A percentile compares a stretch with the other conserved stretches of the same genome.
Conservation (phyloP, 78 protist species). For the Cavenderia fasciculata region DNA sequence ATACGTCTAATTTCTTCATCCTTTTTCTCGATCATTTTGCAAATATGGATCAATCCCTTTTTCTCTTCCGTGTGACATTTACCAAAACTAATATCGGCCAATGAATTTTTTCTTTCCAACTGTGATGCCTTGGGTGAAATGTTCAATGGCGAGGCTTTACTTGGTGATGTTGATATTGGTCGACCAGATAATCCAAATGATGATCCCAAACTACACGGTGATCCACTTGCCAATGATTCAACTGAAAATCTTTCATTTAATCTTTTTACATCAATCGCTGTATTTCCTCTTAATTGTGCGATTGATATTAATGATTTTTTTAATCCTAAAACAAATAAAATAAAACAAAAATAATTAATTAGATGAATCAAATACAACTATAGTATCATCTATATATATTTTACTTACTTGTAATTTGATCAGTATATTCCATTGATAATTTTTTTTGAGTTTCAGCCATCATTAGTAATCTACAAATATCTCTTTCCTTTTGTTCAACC, state of each 20-base stretch:
- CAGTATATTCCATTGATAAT: constrained; percentile 25
- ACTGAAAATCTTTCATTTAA: constrained; percentile 66
- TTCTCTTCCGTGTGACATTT: constrained; percentile 40
- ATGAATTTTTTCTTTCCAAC: not conserved
- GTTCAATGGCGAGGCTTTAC: not conserved
- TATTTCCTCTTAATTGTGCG: constrained; percentile 26
- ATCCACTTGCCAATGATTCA: constrained; percentile 41
- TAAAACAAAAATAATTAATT: not conserved
- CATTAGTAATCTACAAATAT: constrained; percentile 29
- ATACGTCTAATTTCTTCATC: constrained; percentile 63
- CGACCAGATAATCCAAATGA: not conserved
- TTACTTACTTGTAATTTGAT: constrained; percentile 15
- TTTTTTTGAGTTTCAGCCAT: constrained; percentile 66
- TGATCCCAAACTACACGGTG: not conserved
- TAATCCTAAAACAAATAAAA: not conserved
- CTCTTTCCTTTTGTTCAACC: constrained; percentile 47
- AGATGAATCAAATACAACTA: not conserved
- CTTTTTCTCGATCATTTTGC: not conserved
- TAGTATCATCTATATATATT: not conserved
- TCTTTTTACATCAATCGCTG: constrained; percentile 26
- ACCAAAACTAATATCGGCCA: not conserved
- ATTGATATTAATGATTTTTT: constrained; percentile 44
- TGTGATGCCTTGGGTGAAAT: constrained; percentile 7
- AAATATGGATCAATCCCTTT: not conserved
- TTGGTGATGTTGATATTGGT: constrained; percentile 25